Percentiles rank a stretch among this genome's conserved stretches.
Evolutionary conservation across 106 monocot genomes (phyloP).

Genomic region (Dioscorea dumetorum): DNA sequence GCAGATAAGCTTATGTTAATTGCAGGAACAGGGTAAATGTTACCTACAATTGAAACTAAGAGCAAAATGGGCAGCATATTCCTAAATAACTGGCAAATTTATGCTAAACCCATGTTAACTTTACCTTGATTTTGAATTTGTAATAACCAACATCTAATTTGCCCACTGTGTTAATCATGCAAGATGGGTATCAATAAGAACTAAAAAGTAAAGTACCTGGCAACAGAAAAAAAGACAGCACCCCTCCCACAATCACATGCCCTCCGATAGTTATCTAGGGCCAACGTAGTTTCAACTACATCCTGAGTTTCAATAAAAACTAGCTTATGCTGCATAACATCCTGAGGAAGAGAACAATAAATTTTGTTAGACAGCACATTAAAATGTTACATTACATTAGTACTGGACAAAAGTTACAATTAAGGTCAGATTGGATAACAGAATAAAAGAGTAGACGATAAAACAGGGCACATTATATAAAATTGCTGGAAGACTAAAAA

Average conservation of each 20-base stretch:
- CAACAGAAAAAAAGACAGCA: conserved; percentile 96
- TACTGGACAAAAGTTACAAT: not conserved
- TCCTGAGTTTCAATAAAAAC: conserved; percentile 99
- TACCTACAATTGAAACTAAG: not conserved
- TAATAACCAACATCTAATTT: no score
- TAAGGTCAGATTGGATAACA: not conserved
- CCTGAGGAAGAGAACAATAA: conserved; percentile 37
- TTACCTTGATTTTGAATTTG: no score
- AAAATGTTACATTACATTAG: not conserved
- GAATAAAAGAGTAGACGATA: no score
- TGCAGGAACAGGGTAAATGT: not conserved
- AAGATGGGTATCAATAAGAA: no score
- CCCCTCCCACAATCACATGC: conserved; percentile 98
- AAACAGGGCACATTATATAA: no score
- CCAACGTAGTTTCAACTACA: conserved; percentile 96
- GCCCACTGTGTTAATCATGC: no score
- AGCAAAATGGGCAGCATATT: not conserved
- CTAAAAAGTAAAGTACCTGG: conserved; percentile 38
- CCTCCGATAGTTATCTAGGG: conserved; percentile 93
- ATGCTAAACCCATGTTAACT: no score
- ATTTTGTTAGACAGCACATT: not conserved
- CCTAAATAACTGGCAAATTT: no score
- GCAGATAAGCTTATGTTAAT: not conserved
- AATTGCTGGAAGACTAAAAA: no score
- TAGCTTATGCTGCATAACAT: conserved; percentile 97